These are phyloP conservation scores for Aspergillus sclerotioniger DNA, from an alignment of 495 filamentous ascomycete genomes.

Conservation along the genomic window DNA sequence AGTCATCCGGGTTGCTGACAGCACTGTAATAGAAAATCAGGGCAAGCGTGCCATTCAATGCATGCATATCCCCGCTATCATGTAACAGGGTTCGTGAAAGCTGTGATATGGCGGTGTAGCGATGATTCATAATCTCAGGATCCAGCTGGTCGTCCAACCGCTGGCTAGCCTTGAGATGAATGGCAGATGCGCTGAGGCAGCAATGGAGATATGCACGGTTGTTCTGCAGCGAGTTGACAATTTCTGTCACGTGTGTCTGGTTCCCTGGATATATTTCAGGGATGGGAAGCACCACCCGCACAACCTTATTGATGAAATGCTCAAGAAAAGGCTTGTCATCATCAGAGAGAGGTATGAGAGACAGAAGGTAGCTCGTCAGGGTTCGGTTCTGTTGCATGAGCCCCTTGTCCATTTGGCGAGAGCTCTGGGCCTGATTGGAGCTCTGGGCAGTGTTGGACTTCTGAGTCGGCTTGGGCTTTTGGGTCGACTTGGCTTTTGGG, in stretches of 20 bases:
- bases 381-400: background rate
- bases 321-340: slow-evolving; percentile 75
- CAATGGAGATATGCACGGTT: slow-evolving; percentile 92
- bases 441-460: too few species aligned
- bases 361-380: background rate
- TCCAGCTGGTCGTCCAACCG: slow-evolving; percentile 70
- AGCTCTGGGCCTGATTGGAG: background rate
- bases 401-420: background rate
- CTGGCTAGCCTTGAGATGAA: slow-evolving; percentile 79
- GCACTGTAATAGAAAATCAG: slow-evolving; percentile 96
- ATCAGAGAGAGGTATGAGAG: background rate
- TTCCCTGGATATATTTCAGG: slow-evolving; percentile 79
- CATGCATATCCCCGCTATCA: slow-evolving; percentile 74
- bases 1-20: slow-evolving; percentile 78
- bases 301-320: slow-evolving; percentile 85
- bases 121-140: slow-evolving; percentile 86
- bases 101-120: slow-evolving; percentile 79
- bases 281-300: slow-evolving; percentile 84
- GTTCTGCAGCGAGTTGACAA: slow-evolving; percentile 74
- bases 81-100: slow-evolving; percentile 73
- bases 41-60: slow-evolving; percentile 87
- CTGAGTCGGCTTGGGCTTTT: too few species aligned
- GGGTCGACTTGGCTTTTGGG: too few species aligned
- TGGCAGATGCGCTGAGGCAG: slow-evolving; percentile 87
- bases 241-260: slow-evolving; percentile 65